phyloP scores from a whole-genome alignment of 208 protist species.

The Acanthamoeba royreba region DNA sequence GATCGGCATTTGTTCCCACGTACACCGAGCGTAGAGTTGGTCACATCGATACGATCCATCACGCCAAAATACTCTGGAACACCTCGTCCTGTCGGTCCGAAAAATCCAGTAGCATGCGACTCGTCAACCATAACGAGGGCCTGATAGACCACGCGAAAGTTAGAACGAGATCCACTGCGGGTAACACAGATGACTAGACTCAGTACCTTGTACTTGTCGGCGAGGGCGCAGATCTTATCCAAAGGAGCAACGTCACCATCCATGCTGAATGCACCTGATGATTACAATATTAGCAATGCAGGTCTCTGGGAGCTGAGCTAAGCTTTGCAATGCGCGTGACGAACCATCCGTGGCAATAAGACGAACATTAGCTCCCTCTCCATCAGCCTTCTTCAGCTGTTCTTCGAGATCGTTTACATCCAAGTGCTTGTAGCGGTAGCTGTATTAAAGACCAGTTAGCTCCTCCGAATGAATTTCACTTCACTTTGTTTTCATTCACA shows the following conservation, averaged over 20 bases:
- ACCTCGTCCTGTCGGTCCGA: slow-evolving; percentile 78
- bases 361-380: slow-evolving; percentile 70
- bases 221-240: slow-evolving; percentile 80
- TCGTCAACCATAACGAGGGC: slow-evolving; percentile 84
- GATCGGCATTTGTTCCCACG: slow-evolving; percentile 49
- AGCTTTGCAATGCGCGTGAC: slow-evolving; percentile 67
- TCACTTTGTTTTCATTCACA: slow-evolving; percentile 43
- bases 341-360: slow-evolving; percentile 87
- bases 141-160: not conserved
- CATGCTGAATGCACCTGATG: slow-evolving; percentile 71
- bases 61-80: slow-evolving; percentile 74
- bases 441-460: too few relatives aligned
- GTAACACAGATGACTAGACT: not conserved
- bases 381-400: slow-evolving; percentile 70
- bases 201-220: slow-evolving; percentile 76
- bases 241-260: slow-evolving; percentile 87
- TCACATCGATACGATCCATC: slow-evolving; percentile 78
- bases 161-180: not conserved
- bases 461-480: too few relatives aligned
- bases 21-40: slow-evolving; percentile 82
- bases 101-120: slow-evolving; percentile 84
- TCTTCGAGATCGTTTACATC: slow-evolving; percentile 84
- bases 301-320: too few relatives aligned
- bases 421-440: slow-evolving; percentile 74
- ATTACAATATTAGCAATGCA: not conserved